Conservation (phyloP, 805 yeast genomes). For the Vanderwaltozyma verrucispora region DNA sequence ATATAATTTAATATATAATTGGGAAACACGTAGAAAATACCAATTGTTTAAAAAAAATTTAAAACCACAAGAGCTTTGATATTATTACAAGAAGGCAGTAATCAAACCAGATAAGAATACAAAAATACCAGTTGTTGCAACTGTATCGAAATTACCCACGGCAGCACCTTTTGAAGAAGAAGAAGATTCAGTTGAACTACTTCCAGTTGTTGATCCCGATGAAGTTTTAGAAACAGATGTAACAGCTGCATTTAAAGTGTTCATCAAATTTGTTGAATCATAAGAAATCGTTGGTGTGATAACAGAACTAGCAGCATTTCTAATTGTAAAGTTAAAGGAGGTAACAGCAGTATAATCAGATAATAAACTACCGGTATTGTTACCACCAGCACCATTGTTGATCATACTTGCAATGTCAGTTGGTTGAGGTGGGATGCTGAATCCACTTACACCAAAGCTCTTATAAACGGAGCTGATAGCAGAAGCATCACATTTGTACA, state of each 20-base stretch:
- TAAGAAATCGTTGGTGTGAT: conserved; percentile 20
- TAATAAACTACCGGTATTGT: conserved; percentile 37
- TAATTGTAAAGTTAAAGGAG: conserved; percentile 33
- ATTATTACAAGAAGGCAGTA: conserved; percentile 28
- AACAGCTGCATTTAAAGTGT: conserved; percentile 21
- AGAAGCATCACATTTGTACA: conserved; percentile 33
- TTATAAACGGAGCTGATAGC: conserved; percentile 30
- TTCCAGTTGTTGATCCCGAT: conserved; percentile 10
- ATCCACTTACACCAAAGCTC: conserved; percentile 35
- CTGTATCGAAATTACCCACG: conserved; percentile 9
- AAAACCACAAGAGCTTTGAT: not conserved
- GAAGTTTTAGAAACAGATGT: conserved; percentile 11
- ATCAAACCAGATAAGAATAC: conserved; percentile 24
- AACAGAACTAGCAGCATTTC: conserved; percentile 27
- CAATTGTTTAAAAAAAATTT: not conserved
- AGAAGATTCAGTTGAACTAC: conserved; percentile 11
- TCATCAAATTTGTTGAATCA: conserved; percentile 28
- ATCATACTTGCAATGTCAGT: conserved; percentile 35
- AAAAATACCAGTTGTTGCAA: conserved; percentile 14
- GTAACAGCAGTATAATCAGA: conserved; percentile 30
- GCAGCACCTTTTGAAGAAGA: conserved; percentile 19
- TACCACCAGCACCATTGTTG: conserved; percentile 37
- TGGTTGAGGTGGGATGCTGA: conserved; percentile 40
- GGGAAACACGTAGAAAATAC: no score
- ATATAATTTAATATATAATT: no score